phyloP scores from a whole-genome alignment of 2,329 filamentous ascomycete species.

The Colletotrichum gigasporum region DNA sequence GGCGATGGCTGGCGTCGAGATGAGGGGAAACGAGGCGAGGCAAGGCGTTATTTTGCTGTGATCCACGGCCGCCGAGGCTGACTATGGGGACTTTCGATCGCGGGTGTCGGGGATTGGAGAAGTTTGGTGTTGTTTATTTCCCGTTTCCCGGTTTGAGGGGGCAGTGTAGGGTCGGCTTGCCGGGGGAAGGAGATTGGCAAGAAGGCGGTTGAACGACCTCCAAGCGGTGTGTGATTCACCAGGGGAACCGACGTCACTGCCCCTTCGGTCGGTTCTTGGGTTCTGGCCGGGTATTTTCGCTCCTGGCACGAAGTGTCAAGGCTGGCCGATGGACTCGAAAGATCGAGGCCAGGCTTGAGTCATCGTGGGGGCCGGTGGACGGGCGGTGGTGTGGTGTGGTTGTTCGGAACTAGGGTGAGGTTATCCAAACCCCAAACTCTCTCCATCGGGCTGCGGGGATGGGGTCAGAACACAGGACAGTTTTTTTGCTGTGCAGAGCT shows the following conservation, averaged over 20 bases:
- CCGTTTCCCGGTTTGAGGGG: not conserved
- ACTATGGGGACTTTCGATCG: not conserved
- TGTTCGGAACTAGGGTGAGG: constrained; percentile 3
- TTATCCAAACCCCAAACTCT: too few species aligned
- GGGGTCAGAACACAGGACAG: too few species aligned
- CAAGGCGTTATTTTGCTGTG: not conserved
- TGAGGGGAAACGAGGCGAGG: constrained; percentile 1
- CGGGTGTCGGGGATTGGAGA: not conserved
- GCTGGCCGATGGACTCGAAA: not conserved
- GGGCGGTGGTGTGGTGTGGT: too few species aligned
- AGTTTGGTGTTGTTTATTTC: not conserved
- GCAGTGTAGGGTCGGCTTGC: not conserved
- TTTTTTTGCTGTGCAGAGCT: too few species aligned
- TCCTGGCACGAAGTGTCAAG: not conserved
- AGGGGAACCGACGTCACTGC: not conserved
- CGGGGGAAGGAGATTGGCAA: not conserved
- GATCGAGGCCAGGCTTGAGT: not conserved
- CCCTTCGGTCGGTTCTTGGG: not conserved
- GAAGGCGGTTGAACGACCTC: not conserved
- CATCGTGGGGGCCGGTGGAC: not conserved
- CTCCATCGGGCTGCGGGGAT: too few species aligned
- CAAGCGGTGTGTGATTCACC: not conserved
- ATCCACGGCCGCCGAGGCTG: constrained; percentile 7
- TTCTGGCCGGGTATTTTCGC: not conserved
- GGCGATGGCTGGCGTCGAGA: not conserved